Conservation (phyloP, 495 filamentous ascomycete species). For the Rhypophila decipiens region DNA sequence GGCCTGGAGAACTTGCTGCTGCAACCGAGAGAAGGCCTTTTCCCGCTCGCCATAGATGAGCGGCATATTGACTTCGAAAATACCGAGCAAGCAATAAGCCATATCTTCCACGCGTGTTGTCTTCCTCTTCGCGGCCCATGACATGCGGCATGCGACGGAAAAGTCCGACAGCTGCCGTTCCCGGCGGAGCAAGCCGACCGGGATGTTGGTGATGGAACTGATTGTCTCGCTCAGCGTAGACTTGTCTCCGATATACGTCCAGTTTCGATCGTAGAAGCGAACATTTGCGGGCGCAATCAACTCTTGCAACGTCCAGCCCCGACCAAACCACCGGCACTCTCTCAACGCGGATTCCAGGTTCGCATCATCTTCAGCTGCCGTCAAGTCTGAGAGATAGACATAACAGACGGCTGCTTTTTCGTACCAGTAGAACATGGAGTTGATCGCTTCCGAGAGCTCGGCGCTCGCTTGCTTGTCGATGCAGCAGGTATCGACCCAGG, state of each 20-base stretch:
- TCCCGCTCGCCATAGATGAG: conserved; percentile 29
- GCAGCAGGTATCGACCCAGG: conserved; percentile 41
- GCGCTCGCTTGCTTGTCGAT: conserved; percentile 38
- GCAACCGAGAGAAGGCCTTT: conserved; percentile 18
- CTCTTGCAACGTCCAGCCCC: conserved; percentile 38
- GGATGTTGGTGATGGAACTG: conserved; percentile 4
- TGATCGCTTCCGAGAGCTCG: conserved; percentile 39
- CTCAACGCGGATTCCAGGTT: background rate
- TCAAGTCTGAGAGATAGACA: conserved; percentile 20
- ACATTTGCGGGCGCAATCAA: conserved; percentile 26
- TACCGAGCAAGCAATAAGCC: conserved; percentile 30
- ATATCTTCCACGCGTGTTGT: conserved; percentile 27
- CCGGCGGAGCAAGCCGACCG: background rate
- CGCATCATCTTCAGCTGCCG: background rate
- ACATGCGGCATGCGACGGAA: conserved; percentile 19
- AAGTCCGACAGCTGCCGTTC: background rate
- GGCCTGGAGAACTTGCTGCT: conserved; percentile 22
- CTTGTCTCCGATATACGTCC: conserved; percentile 15
- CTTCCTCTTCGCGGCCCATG: conserved; percentile 23
- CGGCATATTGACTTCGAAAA: conserved; percentile 27
- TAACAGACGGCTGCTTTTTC: conserved; percentile 22
- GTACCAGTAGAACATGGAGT: conserved; percentile 44
- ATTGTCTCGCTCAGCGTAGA: background rate
- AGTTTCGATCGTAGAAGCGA: conserved; percentile 25
- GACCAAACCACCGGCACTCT: conserved; percentile 23